A percentile compares a stretch with the other conserved stretches of the same genome.
These are phyloP conservation scores for Didymella exigua DNA, from an alignment of 2,329 filamentous ascomycete species.

Conservation along the genomic window DNA sequence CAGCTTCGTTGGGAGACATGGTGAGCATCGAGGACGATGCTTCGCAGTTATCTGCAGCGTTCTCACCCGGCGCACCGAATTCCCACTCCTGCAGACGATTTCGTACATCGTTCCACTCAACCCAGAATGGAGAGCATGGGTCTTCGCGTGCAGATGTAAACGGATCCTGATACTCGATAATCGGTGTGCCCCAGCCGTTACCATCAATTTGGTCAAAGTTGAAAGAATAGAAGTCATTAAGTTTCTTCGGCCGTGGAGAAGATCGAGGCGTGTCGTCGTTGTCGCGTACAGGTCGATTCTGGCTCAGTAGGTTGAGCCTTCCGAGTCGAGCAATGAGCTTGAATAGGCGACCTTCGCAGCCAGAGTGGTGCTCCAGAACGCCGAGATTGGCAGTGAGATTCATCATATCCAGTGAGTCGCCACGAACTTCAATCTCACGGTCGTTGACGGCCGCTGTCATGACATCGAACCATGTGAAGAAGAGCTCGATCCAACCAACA, in stretches of 20 bases:
- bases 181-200: constrained; percentile 69
- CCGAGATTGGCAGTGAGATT: constrained; percentile 70
- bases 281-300: constrained; percentile 60
- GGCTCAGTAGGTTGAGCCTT: constrained; percentile 81
- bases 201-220: constrained; percentile 68
- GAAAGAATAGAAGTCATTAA: constrained; percentile 58
- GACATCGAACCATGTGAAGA: constrained; percentile 94
- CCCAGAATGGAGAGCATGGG: constrained; percentile 70
- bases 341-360: constrained; percentile 86
- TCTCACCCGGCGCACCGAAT: constrained; percentile 55
- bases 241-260: constrained; percentile 42
- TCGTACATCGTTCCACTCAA: constrained; percentile 82
- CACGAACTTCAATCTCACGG: constrained; percentile 79
- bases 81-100: constrained; percentile 80
- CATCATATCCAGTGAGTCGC: constrained; percentile 66
- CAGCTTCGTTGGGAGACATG: constrained; percentile 64
- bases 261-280: constrained; percentile 42
- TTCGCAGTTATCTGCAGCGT: constrained; percentile 33
- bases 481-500: constrained; percentile 86
- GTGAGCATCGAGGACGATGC: constrained; percentile 31
- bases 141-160: constrained; percentile 59
- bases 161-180: constrained; percentile 50
- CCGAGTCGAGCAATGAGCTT: constrained; percentile 83
- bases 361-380: constrained; percentile 81
- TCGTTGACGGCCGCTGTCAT: constrained; percentile 92